Base-by-base conservation (phyloP, 2,329 filamentous ascomycete genomes). In the Cladophialophora chaetospira region DNA sequence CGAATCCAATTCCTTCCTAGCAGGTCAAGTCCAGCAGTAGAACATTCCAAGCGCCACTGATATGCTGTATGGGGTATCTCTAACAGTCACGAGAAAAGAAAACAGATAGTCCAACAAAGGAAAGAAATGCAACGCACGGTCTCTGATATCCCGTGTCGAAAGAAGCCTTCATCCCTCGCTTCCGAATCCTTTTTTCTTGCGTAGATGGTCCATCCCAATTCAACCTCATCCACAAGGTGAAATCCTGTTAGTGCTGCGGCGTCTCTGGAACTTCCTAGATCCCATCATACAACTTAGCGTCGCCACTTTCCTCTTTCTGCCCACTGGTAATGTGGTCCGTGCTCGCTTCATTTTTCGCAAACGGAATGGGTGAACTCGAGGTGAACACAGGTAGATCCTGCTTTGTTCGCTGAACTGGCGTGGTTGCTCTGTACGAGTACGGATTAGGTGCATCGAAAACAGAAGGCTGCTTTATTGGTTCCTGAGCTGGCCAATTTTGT, bases 371-470 rank as follows among this genome's bases (percentile, higher is more conserved):
- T 3, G 73, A 72, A 36, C 65, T 75, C 0, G 79, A 72, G 15
- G 75, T 77, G 57, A 82, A 80, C 0, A 79, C 70, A 2, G 80
- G 79, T 25, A 82, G 67, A 19, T 75, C 74, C 15, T 73, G 68
- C 57, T 71, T 75, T 40, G 72, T 73, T 45, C 67, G 66, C 10
- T 69, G 31, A 2, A 36, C 23, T 3, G 54, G 52, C 15, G 58
- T 56, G 23, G 25, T 50, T 2, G 38, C 23, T 42, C 35, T 35
- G 29, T 49, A 40, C 5, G 61, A 55, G 8, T n/a, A 15, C 9
- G 26, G n/a, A 9, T n/a, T n/a, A n/a, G 10, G n/a, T 47, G 8
- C 44, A 13, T 13, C 10, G 6, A 28, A 36, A 25, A 31, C 17
- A 25, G 29, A n/a, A n/a, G n/a, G n/a, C n/a, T n/a, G n/a, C n/a